phyloP scores from a whole-genome alignment of 2,329 filamentous ascomycete genomes.

The Thelonectria rubi region DNA sequence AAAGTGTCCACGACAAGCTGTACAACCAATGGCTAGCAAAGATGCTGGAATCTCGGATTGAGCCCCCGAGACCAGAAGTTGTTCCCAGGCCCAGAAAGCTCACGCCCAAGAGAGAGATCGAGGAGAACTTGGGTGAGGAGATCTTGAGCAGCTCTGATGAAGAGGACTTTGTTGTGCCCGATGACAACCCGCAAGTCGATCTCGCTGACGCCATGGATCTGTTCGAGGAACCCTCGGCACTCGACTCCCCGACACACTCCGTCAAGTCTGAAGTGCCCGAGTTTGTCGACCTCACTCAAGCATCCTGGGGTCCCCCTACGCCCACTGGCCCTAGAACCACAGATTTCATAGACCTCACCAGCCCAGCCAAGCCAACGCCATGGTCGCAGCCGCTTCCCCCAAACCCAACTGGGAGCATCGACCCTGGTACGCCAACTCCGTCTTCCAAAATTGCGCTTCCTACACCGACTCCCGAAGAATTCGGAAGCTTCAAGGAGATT shows the following conservation, averaged over 20 bases:
- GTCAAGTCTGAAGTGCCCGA: slow-evolving; percentile 37
- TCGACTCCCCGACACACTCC: neutral
- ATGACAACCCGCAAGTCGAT: slow-evolving; percentile 28
- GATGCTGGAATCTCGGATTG: slow-evolving; percentile 53
- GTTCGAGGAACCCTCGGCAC: slow-evolving; percentile 1
- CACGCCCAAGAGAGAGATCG: slow-evolving; percentile 8
- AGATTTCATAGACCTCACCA: slow-evolving; percentile 41
- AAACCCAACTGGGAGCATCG: neutral
- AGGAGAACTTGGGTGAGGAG: slow-evolving; percentile 53
- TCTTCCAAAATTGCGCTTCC: neutral
- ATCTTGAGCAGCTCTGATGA: slow-evolving; percentile 61
- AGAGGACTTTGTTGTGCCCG: slow-evolving; percentile 60
- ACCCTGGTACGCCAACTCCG: neutral
- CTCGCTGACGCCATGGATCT: slow-evolving; percentile 18
- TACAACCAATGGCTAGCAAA: slow-evolving; percentile 60
- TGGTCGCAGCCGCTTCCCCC: neutral
- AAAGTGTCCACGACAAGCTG: slow-evolving; percentile 70
- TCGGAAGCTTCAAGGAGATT: slow-evolving; percentile 40
- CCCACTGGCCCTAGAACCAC: slow-evolving; percentile 1
- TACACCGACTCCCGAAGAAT: slow-evolving; percentile 33
- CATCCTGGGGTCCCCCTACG: slow-evolving; percentile 30
- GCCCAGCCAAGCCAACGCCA: slow-evolving; percentile 27
- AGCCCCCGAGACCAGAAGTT: slow-evolving; percentile 49
- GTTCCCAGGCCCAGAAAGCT: slow-evolving; percentile 32
- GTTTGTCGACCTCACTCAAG: slow-evolving; percentile 45